Evolutionary conservation across 306 rosid genomes (phyloP).

Genomic region (Macrotyloma uniflorum): DNA sequence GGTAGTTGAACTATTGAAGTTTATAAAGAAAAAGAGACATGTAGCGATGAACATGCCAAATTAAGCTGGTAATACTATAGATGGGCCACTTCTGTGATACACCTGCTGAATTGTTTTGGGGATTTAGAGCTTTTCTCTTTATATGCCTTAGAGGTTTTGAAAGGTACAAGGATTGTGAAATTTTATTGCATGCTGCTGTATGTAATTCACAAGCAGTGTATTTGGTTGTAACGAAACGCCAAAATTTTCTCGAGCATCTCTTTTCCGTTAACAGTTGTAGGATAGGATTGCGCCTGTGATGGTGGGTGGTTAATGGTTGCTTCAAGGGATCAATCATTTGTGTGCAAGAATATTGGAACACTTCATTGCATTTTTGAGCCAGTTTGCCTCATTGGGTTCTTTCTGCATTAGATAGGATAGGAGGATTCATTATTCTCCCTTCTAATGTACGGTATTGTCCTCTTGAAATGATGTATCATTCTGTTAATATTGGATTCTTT

Average conservation of each 20-base stretch:
- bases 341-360: not conserved
- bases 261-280: not conserved
- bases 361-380: not conserved
- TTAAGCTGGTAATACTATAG: conserved; percentile 26
- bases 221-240: conserved; percentile 11
- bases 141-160: not conserved
- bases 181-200: not conserved
- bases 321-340: not conserved
- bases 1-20: conserved; percentile 4
- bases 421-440: not conserved
- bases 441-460: not conserved
- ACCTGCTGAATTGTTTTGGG: conserved; percentile 13
- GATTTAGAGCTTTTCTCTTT: not conserved
- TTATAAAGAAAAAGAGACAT: not conserved
- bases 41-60: not conserved
- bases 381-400: not conserved
- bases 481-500: conserved; percentile 27
- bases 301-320: not conserved
- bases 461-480: conserved; percentile 11
- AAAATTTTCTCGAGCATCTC: not conserved
- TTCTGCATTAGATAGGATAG: conserved; percentile 9
- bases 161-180: not conserved
- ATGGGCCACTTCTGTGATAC: not conserved
- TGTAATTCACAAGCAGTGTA: not conserved
- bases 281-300: not conserved